phyloP scores from a whole-genome alignment of 805 yeast species.

The Wickerhamomyces strasburgensis region DNA sequence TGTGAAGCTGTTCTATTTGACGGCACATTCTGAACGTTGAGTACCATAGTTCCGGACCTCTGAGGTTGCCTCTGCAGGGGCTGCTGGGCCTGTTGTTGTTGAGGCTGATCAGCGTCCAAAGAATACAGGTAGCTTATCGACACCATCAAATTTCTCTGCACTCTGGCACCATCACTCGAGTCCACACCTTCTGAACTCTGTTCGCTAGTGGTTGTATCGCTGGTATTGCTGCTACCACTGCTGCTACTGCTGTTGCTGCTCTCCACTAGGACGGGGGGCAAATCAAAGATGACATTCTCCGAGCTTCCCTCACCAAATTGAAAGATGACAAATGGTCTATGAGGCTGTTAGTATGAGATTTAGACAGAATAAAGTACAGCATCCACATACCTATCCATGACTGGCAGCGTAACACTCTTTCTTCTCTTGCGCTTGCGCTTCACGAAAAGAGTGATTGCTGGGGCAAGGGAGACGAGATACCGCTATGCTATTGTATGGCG shows the following conservation, averaged over 20 bases:
- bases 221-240: neutral
- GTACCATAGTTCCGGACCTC: conserved; percentile 52
- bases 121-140: conserved; percentile 36
- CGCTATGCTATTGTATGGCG: too few relatives aligned
- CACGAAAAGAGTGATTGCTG: too few relatives aligned
- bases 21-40: conserved; percentile 65
- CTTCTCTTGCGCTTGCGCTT: too few relatives aligned
- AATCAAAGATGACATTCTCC: conserved; percentile 12
- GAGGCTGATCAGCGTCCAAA: conserved; percentile 9
- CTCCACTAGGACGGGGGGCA: conserved; percentile 10
- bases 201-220: neutral
- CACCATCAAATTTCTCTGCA: conserved; percentile 32
- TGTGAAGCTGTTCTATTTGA: conserved; percentile 50
- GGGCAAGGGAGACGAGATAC: too few relatives aligned
- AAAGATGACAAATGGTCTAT: conserved; percentile 18
- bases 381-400: conserved; percentile 5
- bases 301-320: conserved; percentile 17
- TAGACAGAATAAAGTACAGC: too few relatives aligned
- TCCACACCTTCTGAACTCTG: too few relatives aligned
- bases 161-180: neutral
- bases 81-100: neutral
- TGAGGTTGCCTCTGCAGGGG: conserved; percentile 1
- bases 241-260: neutral
- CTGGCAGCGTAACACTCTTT: neutral
- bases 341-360: too few relatives aligned